A percentile compares a stretch with the other conserved stretches of the same genome.
phyloP scores from a whole-genome alignment of 2,329 filamentous ascomycete species.

The Chalara sp. region DNA sequence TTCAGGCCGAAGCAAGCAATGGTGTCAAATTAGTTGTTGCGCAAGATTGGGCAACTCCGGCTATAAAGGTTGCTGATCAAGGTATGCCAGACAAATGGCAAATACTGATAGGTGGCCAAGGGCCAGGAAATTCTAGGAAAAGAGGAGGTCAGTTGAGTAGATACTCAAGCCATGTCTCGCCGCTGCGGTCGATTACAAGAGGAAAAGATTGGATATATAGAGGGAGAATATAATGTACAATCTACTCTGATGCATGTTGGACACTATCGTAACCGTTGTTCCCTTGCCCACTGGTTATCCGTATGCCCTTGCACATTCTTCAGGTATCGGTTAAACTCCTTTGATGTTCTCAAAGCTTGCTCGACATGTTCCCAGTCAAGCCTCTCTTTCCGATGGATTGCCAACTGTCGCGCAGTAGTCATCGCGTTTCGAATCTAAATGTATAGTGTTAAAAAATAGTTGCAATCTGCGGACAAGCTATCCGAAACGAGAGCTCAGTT shows the following conservation, averaged over 20 bases:
- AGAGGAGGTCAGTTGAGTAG: background rate
- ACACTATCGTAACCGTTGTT: slow-evolving; percentile 2
- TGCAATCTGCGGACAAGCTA: background rate
- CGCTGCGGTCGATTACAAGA: background rate
- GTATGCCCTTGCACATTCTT: slow-evolving; percentile 3
- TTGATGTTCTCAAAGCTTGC: slow-evolving; percentile 1
- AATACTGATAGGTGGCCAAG: background rate
- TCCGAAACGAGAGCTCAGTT: slow-evolving; percentile 7
- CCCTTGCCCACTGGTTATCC: slow-evolving; percentile 4
- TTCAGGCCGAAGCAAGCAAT: background rate
- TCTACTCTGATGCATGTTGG: background rate
- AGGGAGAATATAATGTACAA: background rate
- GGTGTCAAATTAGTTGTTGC: background rate
- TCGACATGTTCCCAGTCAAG: slow-evolving; percentile 6
- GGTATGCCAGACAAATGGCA: background rate
- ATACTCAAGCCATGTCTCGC: slow-evolving; percentile 1
- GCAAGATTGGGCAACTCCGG: no score
- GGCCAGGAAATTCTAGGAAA: background rate
- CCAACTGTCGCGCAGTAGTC: slow-evolving; percentile 11
- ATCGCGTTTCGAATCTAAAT: slow-evolving; percentile 12
- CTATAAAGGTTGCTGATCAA: background rate
- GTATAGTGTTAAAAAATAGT: background rate
- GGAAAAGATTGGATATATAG: background rate
- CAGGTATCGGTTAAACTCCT: slow-evolving; percentile 6
- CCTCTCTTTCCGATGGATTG: slow-evolving; percentile 4